Evolutionary conservation across 1,284 basidiomycete species (phyloP), one percentile per base, ranked within the genome.

Genomic region (Leccinum griseonigrum): DNA sequence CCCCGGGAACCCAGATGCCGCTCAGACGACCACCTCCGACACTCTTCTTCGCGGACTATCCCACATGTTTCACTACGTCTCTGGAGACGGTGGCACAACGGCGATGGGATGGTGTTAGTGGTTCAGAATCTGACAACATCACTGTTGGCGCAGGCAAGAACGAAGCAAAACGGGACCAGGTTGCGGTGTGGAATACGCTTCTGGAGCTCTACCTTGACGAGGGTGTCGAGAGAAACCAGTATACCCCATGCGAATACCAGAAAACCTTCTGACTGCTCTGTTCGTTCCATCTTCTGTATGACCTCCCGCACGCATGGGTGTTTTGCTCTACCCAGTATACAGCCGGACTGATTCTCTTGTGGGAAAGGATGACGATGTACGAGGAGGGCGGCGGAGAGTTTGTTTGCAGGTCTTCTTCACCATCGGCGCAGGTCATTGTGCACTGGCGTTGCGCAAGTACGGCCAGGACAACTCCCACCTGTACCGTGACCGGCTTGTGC

Each of bases 291-390:
- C 77, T 97, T 8, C 95, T 94, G 0, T 97, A 94, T 72, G 96
- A 98, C 69, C 81, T 86, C 1, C 94, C 87, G 58, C 96, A 98
- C 72, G 97, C 96, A 3, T 80, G 98, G 31, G 91, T 99, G 48
- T 83, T 99, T 0, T 99, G 96, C 77, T 92, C 94, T 5, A 92
- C 85, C 38, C 81, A 79, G 3, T 98, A 95, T 72, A 94, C 89
- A 0, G 83, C 86, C 0, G 97, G 97, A 0, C 81, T 97, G 13
- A 90, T 98, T 1, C 78, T 92, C 9, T 80, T 99, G 1, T 98
- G 95, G 91, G 97, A 98, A 77, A 87, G 86, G 60, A 82, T 95
- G 79, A 95, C 91, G 3, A 96, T 98, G 95, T 94, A 94, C 74
- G 97, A 98, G 70, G 32, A 34, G 32, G 32, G 32, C 32, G 32